Evolutionary conservation across 768 basidiomycete genomes (phyloP), one percentile per base, ranked within the genome.

Genomic region (Coprinellus aureogranulatus): DNA sequence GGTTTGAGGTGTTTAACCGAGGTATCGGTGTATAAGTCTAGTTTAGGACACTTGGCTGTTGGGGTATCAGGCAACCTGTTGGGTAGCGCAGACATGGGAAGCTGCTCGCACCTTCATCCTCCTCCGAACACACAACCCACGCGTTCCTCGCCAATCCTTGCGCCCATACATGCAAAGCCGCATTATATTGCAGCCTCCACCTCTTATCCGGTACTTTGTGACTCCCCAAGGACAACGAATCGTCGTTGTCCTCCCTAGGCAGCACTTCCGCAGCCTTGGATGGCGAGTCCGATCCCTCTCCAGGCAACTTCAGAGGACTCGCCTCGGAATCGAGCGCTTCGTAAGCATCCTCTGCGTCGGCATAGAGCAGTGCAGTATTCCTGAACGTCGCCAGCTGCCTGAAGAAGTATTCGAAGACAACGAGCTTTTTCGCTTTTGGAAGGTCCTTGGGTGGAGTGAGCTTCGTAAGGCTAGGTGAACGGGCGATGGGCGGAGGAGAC

Each of bases 1-100:
- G 73, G 70, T 4, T 60, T 48, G 34, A 83, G 68, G 45, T 74
- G 72, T 1, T 60, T 66, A 9, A 70, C 77, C 4, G 81, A 78
- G 5, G 81, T 83, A 64, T 83, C 82, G 2, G 75, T 66, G 16
- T 75, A 63, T n/a, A 73, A 69, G 42, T 77, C 77, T 2, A 84
- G 66, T 41, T 53, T 60, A 4, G 81, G 81, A 58, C 79, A 78
- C 51, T 71, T 65, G 23, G 68, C 78, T 79, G n/a, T n/a, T n/a
- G n/a, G n/a, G n/a, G n/a, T n/a, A n/a, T n/a, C n/a, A n/a, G n/a
- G n/a, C n/a, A n/a, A n/a, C n/a, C n/a, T n/a, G n/a, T n/a, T n/a
- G n/a, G n/a, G n/a, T n/a, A n/a, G n/a, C n/a, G n/a, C n/a, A n/a
- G n/a, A n/a, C n/a, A n/a, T n/a, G n/a, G n/a, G n/a, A n/a, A n/a